Evolutionary conservation across 2,329 filamentous ascomycete species (phyloP), one percentile per base, ranked within the genome.

Genomic region (Alternaria panax): DNA sequence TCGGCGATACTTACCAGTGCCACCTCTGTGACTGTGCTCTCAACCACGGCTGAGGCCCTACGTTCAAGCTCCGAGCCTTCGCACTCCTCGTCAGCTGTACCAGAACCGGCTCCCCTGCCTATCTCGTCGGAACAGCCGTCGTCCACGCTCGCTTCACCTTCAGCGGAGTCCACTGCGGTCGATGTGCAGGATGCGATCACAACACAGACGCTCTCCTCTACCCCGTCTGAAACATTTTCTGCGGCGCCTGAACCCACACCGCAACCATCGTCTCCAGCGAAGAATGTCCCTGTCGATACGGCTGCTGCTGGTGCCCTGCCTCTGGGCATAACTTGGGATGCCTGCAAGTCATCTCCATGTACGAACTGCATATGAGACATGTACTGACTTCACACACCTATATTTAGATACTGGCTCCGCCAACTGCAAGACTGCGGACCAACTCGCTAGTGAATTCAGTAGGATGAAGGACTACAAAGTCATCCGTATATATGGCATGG

Each of bases 401-500:
- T n/a, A n/a, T n/a, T n/a, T n/a, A n/a, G n/a, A n/a, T n/a, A 71
- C 66, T 16, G 66, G 64, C 11, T 52, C 61, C 2, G 38, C 62
- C 24, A 54, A 59, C 56, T 96, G 92, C 84, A 95, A 94, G 77
- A 81, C 84, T 6, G 80, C 84, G 53, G 78, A 81, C 1, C 81
- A 92, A 67, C 84, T 96, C 51, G 81, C 85, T 60, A 73, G 79
- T 20, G 92, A 96, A 70, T 86, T 95, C 67, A 79, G 80, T 16
- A 79, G 78, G 46, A 79, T 88, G 51, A 81, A 87, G 27, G 80
- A 80, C 14, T 93, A 90, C 78, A 82, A 83, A 18, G 77, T 88
- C 34, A 81, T 96, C 54, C 90, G 93, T 51, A 85, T 91, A 72
- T 96, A 96, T 73, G 92, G 92, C 52, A 87, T 88, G 57, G 91